A percentile compares a stretch with the other conserved stretches of the same genome.
Conservation (phyloP, 2,329 filamentous ascomycete species). For the Penicillium polonicum region DNA sequence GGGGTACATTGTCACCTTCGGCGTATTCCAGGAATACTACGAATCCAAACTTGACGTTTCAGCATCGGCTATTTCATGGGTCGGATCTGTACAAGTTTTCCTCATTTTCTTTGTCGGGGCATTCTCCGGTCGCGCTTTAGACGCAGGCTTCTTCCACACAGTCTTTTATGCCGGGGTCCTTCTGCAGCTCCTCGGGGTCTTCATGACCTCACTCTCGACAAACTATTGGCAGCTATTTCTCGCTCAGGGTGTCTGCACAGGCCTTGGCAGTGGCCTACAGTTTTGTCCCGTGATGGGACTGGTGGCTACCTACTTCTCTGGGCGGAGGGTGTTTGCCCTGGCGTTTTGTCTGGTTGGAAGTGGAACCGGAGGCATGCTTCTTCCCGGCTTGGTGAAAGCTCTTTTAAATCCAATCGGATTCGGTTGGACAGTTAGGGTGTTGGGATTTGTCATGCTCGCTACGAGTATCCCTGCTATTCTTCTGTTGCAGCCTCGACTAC, state of each 20-base stretch:
- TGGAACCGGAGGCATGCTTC: conserved; percentile 8
- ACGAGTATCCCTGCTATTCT: conserved; percentile 11
- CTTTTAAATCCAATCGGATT: conserved; percentile 8
- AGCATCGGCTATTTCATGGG: conserved; percentile 43
- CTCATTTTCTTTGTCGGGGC: conserved; percentile 45
- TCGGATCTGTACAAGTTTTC: conserved; percentile 45
- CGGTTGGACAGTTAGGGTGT: conserved; percentile 12
- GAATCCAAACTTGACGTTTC: conserved; percentile 28
- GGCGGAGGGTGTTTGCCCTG: conserved; percentile 3
- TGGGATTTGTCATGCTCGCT: conserved; percentile 38
- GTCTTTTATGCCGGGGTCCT: conserved; percentile 24
- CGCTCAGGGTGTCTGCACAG: conserved; percentile 16
- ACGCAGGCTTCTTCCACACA: conserved; percentile 41
- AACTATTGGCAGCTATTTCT: background rate
- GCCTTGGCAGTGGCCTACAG: conserved; percentile 43
- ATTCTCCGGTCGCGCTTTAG: conserved; percentile 41
- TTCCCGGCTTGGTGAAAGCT: conserved; percentile 6
- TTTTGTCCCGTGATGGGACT: conserved; percentile 44
- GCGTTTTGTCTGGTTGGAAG: conserved; percentile 2
- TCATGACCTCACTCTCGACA: background rate
- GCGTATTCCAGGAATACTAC: conserved; percentile 45
- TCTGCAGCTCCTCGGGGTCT: background rate
- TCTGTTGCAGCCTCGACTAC: conserved; percentile 10
- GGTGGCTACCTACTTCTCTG: conserved; percentile 45
- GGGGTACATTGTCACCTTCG: conserved; percentile 30